Evolutionary conservation across 2,329 filamentous ascomycete genomes (phyloP).

Genomic region (Sclerotinia glacialis): DNA sequence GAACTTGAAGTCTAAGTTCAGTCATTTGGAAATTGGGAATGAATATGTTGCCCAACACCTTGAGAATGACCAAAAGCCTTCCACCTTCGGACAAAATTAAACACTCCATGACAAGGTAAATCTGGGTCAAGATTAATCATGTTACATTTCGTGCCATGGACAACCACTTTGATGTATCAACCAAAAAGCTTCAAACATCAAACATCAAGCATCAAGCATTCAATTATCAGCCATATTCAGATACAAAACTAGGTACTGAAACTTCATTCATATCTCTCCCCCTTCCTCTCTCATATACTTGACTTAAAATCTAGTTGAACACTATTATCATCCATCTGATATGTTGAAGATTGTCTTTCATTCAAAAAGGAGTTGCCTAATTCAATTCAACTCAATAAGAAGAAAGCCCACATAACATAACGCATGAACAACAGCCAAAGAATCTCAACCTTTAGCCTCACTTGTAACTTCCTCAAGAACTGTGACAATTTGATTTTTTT

Average conservation of each 20-base stretch:
- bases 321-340: background rate
- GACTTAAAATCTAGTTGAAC: background rate
- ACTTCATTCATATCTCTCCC: background rate
- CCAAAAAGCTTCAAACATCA: background rate
- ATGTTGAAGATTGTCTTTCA: background rate
- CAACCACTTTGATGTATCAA: background rate
- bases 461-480: background rate
- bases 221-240: background rate
- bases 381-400: background rate
- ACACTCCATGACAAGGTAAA: conserved; percentile 6
- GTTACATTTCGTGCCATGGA: conserved; percentile 18
- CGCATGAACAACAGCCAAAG: conserved; percentile 8
- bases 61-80: conserved; percentile 5
- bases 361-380: background rate
- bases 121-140: conserved; percentile 11
- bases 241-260: background rate
- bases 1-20: background rate
- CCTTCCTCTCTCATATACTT: background rate
- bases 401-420: conserved; percentile 6
- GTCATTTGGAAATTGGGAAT: conserved; percentile 1
- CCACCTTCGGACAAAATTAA: background rate
- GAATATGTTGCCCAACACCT: background rate
- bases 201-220: background rate
- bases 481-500: background rate
- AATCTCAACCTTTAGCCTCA: background rate